These are phyloP conservation scores for Candida quercuum DNA, from an alignment of 805 yeast species.

Conservation along the genomic window DNA sequence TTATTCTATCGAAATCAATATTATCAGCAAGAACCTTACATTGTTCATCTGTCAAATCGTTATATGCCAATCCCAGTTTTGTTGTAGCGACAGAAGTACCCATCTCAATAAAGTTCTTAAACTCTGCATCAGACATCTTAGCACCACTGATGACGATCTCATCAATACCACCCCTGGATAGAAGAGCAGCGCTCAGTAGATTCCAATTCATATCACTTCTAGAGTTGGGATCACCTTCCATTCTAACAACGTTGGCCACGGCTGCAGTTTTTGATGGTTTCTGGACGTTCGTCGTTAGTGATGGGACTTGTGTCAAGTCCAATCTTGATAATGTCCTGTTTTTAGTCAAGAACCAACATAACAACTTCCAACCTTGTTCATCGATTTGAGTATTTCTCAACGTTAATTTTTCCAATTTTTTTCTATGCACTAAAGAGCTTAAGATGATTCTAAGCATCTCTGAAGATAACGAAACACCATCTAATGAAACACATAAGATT, in stretches of 20 bases:
- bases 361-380: conserved; percentile 70
- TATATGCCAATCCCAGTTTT: conserved; percentile 77
- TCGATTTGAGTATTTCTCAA: conserved; percentile 76
- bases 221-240: conserved; percentile 30
- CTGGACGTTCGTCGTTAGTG: conserved; percentile 32
- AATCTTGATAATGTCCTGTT: conserved; percentile 51
- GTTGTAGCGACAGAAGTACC: conserved; percentile 56
- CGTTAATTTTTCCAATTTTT: conserved; percentile 65
- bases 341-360: conserved; percentile 73
- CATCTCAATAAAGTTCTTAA: conserved; percentile 53
- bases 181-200: conserved; percentile 66
- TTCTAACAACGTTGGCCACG: conserved; percentile 27
- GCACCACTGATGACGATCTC: conserved; percentile 83
- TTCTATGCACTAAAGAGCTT: conserved; percentile 55
- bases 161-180: conserved; percentile 72
- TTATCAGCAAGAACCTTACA: conserved; percentile 53
- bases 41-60: conserved; percentile 56
- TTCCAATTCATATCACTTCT: conserved; percentile 84
- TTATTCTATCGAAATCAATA: conserved; percentile 39
- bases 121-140: conserved; percentile 49
- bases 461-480: conserved; percentile 67
- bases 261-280: conserved; percentile 32
- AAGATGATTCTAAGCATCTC: conserved; percentile 73
- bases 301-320: conserved; percentile 56
- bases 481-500: conserved; percentile 67